Conservation (phyloP, 257 asterid species). For the Cinchona pubescens region DNA sequence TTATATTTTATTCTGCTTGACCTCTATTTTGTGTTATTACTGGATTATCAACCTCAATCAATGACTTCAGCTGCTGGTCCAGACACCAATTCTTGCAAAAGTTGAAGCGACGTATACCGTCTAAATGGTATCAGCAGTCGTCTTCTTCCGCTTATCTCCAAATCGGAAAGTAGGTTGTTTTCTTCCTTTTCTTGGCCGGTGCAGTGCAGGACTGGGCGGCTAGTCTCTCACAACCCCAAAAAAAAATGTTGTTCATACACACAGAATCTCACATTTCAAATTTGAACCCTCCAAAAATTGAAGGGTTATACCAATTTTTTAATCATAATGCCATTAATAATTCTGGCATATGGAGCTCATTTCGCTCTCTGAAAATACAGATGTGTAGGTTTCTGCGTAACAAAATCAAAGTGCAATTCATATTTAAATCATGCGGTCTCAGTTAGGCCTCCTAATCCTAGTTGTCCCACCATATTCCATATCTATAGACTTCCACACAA, state of each 20-base stretch:
- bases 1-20: no score
- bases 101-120: not conserved
- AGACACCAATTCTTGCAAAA: not conserved
- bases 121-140: not conserved
- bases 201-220: not conserved
- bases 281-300: not conserved
- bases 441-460: not conserved
- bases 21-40: not conserved
- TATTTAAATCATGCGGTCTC: not conserved
- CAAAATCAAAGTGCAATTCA: not conserved
- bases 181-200: slow-evolving; percentile 5
- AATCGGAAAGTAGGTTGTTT: not conserved
- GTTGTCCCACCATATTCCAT: not conserved
- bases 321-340: not conserved
- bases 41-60: not conserved
- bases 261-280: not conserved
- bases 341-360: not conserved
- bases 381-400: slow-evolving; percentile 4
- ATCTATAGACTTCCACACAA: not conserved
- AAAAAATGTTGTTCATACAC: not conserved
- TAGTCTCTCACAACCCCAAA: not conserved
- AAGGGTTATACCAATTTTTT: not conserved
- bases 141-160: not conserved
- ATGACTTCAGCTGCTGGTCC: not conserved
- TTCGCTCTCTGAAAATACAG: not conserved